Evolutionary conservation across 2,329 filamentous ascomycete species (phyloP), one percentile per base, ranked within the genome.

Genomic region (Waltergamsia citrina): DNA sequence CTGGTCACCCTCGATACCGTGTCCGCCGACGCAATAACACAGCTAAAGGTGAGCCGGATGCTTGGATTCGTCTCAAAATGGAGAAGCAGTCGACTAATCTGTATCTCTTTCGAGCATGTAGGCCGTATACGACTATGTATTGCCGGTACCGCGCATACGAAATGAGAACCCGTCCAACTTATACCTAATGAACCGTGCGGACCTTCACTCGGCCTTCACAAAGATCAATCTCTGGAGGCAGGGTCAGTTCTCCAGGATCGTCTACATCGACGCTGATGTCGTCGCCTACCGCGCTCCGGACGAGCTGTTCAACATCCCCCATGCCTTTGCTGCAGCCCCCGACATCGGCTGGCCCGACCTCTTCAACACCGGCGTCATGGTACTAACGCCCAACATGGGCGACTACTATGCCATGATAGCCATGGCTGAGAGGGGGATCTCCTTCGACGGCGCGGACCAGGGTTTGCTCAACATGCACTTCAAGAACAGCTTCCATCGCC

Each of bases 301-400:
- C 50, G 92, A 98, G 69, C 77, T 98, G 36, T 93, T 98, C 52
- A 71, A 79, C 37, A 54, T 78, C 17, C 50, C 63, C 5, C 61
- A 74, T 31, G 51, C 67, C 35, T 80, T 81, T 52, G 71, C 75
- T 26, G 78, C 92, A 3, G 87, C 85, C 9, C 88, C 92, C 21
- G 92, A 98, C 57, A 87, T 96, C 48, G 92, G 92, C 46, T 98
- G 92, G 92, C 92, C 92, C 22, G 92, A 98, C 61, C 74, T 88
- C 40, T 96, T 96, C 76, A 98, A 98, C 61, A 87, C 84, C n/a
- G 92, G 92, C 50, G 78, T 98, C 47, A 93, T 98, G 86, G 86
- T 87, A 23, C 60, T 98, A 39, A 81, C 71, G 12, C 92, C 92
- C 22, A 82, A 90, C 58, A 67, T 88, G 71, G 82, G 81, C 37